A percentile compares a stretch with the other conserved stretches of the same genome.
Conservation (phyloP, 192 early-diverging fungal species). For the Endogone sp. region DNA sequence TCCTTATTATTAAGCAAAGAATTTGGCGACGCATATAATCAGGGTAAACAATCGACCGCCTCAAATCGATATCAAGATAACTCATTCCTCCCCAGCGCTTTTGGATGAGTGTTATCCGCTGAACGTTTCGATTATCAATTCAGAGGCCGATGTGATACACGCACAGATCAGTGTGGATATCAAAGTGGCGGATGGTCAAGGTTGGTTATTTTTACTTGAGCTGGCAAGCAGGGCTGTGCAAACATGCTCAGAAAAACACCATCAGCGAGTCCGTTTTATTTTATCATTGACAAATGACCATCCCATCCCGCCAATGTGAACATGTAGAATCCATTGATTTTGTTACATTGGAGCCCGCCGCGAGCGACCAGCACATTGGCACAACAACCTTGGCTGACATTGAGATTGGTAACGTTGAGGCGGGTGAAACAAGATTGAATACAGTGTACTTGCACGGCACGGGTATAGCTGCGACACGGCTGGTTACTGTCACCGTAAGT, state of each 20-base stretch:
- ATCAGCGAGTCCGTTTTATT: too few species aligned
- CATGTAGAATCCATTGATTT: conserved; percentile 19
- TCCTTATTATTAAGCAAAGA: neutral
- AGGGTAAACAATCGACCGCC: conserved; percentile 59
- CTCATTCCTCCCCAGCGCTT: conserved; percentile 56
- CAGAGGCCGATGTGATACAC: conserved; percentile 54
- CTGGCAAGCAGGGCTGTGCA: conserved; percentile 13
- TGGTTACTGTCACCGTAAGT: conserved; percentile 28
- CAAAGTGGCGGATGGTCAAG: conserved; percentile 38
- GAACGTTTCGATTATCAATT: conserved; percentile 56
- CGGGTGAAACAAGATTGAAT: conserved; percentile 19
- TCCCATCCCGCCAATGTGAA: conserved; percentile 8
- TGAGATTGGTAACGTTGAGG: conserved; percentile 41
- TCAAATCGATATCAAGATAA: conserved; percentile 47
- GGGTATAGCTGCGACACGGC: conserved; percentile 12
- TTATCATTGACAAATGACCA: too few species aligned
- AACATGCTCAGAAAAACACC: too few species aligned
- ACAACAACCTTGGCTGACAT: conserved; percentile 21
- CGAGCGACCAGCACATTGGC: conserved; percentile 6
- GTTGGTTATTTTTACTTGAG: conserved; percentile 21
- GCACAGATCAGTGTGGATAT: conserved; percentile 60
- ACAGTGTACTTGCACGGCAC: conserved; percentile 29
- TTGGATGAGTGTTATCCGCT: conserved; percentile 66
- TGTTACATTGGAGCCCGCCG: conserved; percentile 8
- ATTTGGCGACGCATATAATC: neutral